Evolutionary conservation across 1,284 basidiomycete species (phyloP).

Genomic region (Cryptococcus sp.): DNA sequence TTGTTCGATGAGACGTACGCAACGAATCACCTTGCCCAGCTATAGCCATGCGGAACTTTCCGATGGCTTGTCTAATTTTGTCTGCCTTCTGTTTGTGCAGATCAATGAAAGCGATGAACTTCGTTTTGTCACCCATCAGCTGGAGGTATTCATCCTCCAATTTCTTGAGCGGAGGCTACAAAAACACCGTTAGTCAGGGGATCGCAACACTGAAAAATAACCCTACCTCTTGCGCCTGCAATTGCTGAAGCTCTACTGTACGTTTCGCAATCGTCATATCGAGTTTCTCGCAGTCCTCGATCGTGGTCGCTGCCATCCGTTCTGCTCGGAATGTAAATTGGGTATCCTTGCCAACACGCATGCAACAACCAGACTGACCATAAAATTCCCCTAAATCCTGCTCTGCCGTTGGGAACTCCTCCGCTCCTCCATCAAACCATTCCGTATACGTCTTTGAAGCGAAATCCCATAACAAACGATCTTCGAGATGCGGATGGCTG

Average conservation of each 20-base stretch:
- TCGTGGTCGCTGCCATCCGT: slow-evolving; percentile 31
- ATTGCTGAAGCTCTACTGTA: slow-evolving; percentile 39
- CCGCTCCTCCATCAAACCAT: slow-evolving; percentile 68
- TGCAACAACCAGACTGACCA: slow-evolving; percentile 51
- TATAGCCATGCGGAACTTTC: slow-evolving; percentile 32
- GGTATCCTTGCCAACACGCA: not conserved
- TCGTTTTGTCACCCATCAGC: slow-evolving; percentile 49
- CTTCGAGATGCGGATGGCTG: slow-evolving; percentile 57
- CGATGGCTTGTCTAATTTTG: slow-evolving; percentile 41
- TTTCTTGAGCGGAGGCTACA: slow-evolving; percentile 43
- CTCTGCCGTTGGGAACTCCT: slow-evolving; percentile 71
- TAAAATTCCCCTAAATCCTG: slow-evolving; percentile 71
- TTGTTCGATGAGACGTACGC: not conserved
- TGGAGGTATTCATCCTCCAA: slow-evolving; percentile 49
- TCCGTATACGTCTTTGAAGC: slow-evolving; percentile 67
- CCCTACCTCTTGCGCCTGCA: slow-evolving; percentile 46
- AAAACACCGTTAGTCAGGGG: not conserved
- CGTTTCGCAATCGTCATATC: slow-evolving; percentile 36
- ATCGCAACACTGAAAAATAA: not conserved
- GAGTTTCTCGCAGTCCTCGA: slow-evolving; percentile 41
- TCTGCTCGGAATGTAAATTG: slow-evolving; percentile 24
- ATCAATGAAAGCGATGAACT: slow-evolving; percentile 50
- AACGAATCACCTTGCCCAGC: slow-evolving; percentile 36
- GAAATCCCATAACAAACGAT: slow-evolving; percentile 74
- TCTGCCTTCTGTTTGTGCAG: slow-evolving; percentile 46